phyloP scores from a whole-genome alignment of 208 protist species.

The Vickermania ingenoplastis region DNA sequence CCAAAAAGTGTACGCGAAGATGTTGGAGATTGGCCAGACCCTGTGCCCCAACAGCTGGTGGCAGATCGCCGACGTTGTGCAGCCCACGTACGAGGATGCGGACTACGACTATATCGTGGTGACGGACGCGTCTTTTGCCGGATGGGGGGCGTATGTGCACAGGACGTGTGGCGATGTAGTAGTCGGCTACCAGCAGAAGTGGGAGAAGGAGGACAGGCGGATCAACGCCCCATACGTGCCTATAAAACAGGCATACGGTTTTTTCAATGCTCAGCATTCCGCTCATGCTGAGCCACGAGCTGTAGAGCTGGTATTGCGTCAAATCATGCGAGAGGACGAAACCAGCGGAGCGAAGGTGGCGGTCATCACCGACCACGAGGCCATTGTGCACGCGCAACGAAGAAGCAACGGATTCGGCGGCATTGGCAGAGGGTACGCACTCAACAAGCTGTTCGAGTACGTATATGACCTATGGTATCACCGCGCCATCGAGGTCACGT shows the following conservation, averaged over 20 bases:
- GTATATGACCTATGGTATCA: conserved; percentile 1
- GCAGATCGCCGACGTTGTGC: neutral
- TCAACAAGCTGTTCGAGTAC: conserved; percentile 4
- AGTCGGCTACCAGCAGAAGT: neutral
- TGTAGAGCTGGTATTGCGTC: conserved; percentile 1
- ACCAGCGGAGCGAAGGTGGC: conserved; percentile 1
- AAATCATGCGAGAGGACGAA: conserved; percentile 1
- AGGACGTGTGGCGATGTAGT: neutral
- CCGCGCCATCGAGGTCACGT: neutral
- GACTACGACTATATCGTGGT: conserved; percentile 2
- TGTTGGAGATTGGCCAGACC: neutral
- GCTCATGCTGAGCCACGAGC: conserved; percentile 3
- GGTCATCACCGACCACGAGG: conserved; percentile 3
- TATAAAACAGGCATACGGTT: neutral
- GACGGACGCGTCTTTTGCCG: neutral
- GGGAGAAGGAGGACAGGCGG: neutral
- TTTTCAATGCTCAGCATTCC: conserved; percentile 3
- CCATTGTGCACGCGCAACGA: conserved; percentile 1
- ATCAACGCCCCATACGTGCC: conserved; percentile 1
- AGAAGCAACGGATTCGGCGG: conserved; percentile 2
- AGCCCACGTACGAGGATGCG: neutral
- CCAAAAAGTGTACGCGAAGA: neutral
- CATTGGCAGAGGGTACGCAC: neutral
- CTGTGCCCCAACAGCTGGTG: neutral
- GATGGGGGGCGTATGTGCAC: neutral